Evolutionary conservation across 495 filamentous ascomycete species (phyloP).

Genomic region (Neurospora terricola): DNA sequence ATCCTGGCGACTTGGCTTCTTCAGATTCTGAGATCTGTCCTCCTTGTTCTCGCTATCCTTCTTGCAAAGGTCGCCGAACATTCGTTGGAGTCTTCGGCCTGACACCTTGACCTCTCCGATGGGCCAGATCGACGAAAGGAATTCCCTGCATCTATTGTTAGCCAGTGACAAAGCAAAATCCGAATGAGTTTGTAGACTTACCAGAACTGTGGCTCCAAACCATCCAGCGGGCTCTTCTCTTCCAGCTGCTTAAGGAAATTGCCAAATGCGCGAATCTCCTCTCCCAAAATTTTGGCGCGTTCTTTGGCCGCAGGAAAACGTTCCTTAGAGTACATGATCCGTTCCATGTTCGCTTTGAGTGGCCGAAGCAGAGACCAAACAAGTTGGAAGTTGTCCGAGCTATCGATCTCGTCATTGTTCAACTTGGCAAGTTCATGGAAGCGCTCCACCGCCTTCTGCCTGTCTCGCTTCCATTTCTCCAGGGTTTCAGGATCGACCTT

Average conservation of each 20-base stretch:
- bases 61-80: conserved; percentile 34
- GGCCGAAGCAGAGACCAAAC: conserved; percentile 36
- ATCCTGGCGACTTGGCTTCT: conserved; percentile 14
- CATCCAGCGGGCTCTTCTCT: conserved; percentile 25
- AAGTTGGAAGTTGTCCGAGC: conserved; percentile 23
- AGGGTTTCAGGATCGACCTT: conserved; percentile 25
- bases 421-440: conserved; percentile 24
- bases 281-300: conserved; percentile 35
- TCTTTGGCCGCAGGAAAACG: conserved; percentile 33
- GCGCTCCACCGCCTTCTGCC: conserved; percentile 24
- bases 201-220: conserved; percentile 38
- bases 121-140: conserved; percentile 32
- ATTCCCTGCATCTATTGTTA: conserved; percentile 21
- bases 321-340: conserved; percentile 33
- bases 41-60: conserved; percentile 20
- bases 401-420: conserved; percentile 23
- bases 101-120: conserved; percentile 27
- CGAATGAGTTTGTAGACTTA: conserved; percentile 12
- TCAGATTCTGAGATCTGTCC: conserved; percentile 7
- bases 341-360: conserved; percentile 32
- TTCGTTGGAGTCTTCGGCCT: conserved; percentile 32
- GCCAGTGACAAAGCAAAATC: background rate
- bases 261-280: conserved; percentile 35
- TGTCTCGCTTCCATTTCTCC: conserved; percentile 23
- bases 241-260: conserved; percentile 32